Conservation (phyloP, 2,329 filamentous ascomycete genomes). For the Amauroascus verrucosus region DNA sequence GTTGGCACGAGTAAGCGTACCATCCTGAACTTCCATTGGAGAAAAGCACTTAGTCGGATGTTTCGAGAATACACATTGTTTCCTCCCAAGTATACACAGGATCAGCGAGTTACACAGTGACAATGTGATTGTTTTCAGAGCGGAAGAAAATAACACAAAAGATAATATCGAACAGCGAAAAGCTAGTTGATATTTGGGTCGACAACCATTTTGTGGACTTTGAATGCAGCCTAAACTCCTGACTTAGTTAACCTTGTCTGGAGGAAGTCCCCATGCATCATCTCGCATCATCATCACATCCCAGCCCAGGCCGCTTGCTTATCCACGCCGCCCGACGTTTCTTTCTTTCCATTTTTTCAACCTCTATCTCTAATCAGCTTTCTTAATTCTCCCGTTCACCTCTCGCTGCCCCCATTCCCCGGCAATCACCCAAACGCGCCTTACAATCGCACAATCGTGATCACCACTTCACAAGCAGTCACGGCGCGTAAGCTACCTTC, state of each 20-base stretch:
- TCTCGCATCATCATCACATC: slow-evolving; percentile 10
- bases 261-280: slow-evolving; percentile 9
- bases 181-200: neutral
- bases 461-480: neutral
- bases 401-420: neutral
- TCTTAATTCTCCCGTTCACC: neutral
- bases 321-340: neutral
- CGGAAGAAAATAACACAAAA: neutral
- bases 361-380: neutral
- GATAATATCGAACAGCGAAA: neutral
- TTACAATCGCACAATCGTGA: slow-evolving; percentile 1
- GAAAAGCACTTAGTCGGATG: neutral
- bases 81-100: neutral
- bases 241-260: neutral
- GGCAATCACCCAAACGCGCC: neutral
- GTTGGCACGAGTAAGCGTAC: neutral
- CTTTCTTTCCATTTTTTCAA: neutral
- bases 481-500: neutral
- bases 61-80: neutral
- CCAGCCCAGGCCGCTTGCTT: slow-evolving; percentile 1
- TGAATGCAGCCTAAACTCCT: slow-evolving; percentile 6
- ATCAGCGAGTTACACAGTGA: neutral
- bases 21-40: neutral
- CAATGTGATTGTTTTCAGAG: slow-evolving; percentile 5
- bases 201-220: neutral